phyloP scores from a whole-genome alignment of 805 yeast species.

The Sugiyamaella floridensis region DNA sequence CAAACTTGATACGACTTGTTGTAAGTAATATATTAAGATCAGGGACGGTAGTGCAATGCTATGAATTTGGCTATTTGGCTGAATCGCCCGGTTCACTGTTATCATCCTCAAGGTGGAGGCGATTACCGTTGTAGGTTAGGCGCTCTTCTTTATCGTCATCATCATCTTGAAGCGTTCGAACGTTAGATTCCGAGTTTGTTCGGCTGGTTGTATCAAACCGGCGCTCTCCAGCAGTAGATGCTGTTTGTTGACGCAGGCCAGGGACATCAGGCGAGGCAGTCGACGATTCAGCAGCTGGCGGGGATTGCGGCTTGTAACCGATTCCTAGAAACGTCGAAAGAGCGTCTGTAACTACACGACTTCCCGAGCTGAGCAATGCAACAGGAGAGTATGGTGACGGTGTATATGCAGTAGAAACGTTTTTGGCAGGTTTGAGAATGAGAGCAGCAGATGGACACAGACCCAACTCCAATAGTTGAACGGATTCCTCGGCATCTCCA shows the following conservation, averaged over 20 bases:
- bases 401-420: slow-evolving; percentile 28
- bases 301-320: slow-evolving; percentile 13
- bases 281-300: not conserved
- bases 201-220: slow-evolving; percentile 1
- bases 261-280: not conserved
- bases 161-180: slow-evolving; percentile 1
- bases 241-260: not conserved
- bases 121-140: slow-evolving; percentile 53
- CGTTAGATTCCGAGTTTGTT: not conserved
- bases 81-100: not conserved
- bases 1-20: not conserved
- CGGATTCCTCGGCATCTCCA: slow-evolving; percentile 53
- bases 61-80: not conserved
- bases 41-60: not conserved
- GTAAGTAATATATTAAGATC: not conserved
- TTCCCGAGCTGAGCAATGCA: slow-evolving; percentile 12
- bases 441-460: slow-evolving; percentile 69
- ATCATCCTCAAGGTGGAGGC: slow-evolving; percentile 46
- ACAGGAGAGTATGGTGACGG: slow-evolving; percentile 13
- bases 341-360: slow-evolving; percentile 19
- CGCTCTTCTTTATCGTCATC: slow-evolving; percentile 34
- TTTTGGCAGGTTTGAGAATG: slow-evolving; percentile 55
- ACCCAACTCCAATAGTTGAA: slow-evolving; percentile 46
- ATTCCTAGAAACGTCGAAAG: slow-evolving; percentile 25
- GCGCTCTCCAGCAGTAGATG: not conserved